Evolutionary conservation across 768 basidiomycete species (phyloP).

Genomic region (Plicaturopsis crispa): DNA sequence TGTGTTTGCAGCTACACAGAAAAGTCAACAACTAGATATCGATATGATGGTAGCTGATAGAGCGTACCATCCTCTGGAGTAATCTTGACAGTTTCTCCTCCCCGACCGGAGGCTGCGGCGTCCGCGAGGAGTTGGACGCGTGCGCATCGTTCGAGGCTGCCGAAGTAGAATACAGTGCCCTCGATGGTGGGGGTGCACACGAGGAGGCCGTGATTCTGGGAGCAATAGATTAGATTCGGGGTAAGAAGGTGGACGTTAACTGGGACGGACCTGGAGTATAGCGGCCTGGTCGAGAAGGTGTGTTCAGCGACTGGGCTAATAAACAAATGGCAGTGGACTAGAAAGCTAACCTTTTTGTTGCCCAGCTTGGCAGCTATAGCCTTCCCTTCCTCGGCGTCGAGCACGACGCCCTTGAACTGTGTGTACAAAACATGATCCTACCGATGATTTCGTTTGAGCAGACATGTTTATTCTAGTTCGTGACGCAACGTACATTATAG

Average conservation of each 20-base stretch:
- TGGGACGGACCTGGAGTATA: slow-evolving; percentile 12
- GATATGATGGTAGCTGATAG: too few species aligned
- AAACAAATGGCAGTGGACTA: not conserved
- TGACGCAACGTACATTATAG: slow-evolving; percentile 20
- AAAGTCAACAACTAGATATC: too few species aligned
- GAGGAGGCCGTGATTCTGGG: slow-evolving; percentile 21
- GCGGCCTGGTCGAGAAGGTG: slow-evolving; percentile 10
- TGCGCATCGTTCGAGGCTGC: slow-evolving; percentile 20
- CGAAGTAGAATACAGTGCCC: slow-evolving; percentile 16
- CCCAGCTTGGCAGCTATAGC: slow-evolving; percentile 22
- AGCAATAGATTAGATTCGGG: not conserved
- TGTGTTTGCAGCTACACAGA: slow-evolving; percentile 19
- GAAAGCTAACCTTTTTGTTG: slow-evolving; percentile 17
- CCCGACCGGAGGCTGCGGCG: slow-evolving; percentile 17
- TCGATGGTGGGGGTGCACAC: slow-evolving; percentile 16
- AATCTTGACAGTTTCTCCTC: slow-evolving; percentile 15
- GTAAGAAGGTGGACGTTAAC: not conserved
- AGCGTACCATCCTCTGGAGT: slow-evolving; percentile 16
- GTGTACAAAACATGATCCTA: slow-evolving; percentile 22
- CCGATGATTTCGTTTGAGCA: too few species aligned
- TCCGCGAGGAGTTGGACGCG: slow-evolving; percentile 21
- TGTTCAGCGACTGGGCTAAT: not conserved
- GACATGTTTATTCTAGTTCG: not conserved
- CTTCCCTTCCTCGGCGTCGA: slow-evolving; percentile 21
- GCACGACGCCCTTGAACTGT: slow-evolving; percentile 26